These are phyloP conservation scores for Phyllosticta citriasiana DNA, from an alignment of 2,329 filamentous ascomycete species.

Conservation along the genomic window DNA sequence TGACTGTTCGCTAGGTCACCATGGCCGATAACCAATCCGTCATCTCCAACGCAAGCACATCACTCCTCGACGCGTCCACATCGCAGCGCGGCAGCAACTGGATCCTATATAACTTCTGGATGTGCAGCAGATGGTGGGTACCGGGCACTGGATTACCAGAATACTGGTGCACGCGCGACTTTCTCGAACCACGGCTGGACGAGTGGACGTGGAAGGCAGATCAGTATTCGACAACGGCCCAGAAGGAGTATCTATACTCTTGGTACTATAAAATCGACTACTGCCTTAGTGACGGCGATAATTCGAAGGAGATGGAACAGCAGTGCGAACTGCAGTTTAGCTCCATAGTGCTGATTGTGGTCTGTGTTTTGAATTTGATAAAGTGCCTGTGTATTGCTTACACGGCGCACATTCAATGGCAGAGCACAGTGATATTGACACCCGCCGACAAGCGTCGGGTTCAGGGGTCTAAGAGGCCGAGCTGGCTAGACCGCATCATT, in stretches of 20 bases:
- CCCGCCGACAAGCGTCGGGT: too few species aligned
- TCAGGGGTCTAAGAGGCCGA: neutral
- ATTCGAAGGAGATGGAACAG: neutral
- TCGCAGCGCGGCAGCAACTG: neutral
- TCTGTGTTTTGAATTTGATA: neutral
- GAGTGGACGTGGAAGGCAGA: neutral
- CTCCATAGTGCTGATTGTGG: neutral
- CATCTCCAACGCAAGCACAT: neutral
- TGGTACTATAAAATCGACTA: neutral
- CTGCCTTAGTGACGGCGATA: neutral
- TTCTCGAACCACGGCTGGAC: neutral
- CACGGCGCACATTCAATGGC: neutral
- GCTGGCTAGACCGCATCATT: neutral
- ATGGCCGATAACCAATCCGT: neutral
- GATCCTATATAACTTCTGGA: neutral
- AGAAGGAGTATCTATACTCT: neutral
- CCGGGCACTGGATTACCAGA: neutral
- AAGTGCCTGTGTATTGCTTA: neutral
- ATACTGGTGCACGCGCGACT: neutral
- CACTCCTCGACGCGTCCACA: neutral
- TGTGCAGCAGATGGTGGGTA: neutral
- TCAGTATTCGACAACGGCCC: neutral
- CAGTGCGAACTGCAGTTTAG: neutral
- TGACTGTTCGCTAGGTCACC: neutral
- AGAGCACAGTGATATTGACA: neutral